Percentiles rank a stretch among this genome's conserved stretches.
phyloP scores from a whole-genome alignment of 2,329 filamentous ascomycete species.

The Beauveria scarabaeidicola region DNA sequence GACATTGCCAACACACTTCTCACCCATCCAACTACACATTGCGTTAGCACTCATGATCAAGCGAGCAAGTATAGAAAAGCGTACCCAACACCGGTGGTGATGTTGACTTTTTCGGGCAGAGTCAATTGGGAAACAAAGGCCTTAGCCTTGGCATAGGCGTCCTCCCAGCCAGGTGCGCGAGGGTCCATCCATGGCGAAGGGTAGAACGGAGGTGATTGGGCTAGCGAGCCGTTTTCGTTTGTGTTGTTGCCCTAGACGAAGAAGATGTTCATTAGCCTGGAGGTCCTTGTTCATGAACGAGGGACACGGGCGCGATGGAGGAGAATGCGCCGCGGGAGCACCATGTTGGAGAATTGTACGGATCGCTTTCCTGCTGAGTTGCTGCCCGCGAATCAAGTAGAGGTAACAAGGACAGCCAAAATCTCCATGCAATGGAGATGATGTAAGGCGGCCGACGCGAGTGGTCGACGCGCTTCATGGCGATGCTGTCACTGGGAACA shows the following conservation, averaged over 20 bases:
- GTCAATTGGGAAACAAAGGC: conserved; percentile 78
- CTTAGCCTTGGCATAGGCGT: conserved; percentile 66
- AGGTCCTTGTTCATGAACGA: neutral
- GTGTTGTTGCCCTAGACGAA: conserved; percentile 1
- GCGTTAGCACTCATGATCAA: neutral
- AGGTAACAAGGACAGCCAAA: neutral
- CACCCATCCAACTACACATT: conserved; percentile 35
- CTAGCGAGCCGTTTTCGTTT: conserved; percentile 18
- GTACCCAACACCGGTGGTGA: conserved; percentile 84
- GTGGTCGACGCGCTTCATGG: neutral
- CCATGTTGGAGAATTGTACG: neutral
- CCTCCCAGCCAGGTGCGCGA: conserved; percentile 60
- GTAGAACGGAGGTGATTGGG: conserved; percentile 55
- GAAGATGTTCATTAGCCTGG: conserved; percentile 4
- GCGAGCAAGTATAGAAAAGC: conserved; percentile 20
- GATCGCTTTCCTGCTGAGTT: neutral
- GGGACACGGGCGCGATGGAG: neutral
- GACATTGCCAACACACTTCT: conserved; percentile 68
- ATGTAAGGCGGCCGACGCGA: neutral
- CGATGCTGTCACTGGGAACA: neutral
- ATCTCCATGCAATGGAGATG: no score
- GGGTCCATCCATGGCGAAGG: conserved; percentile 83
- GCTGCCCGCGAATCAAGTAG: neutral
- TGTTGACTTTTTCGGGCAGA: conserved; percentile 81
- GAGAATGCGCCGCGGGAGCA: neutral